Evolutionary conservation across 257 asterid genomes (phyloP), one percentile per base, ranked within the genome.

Genomic region (Marsdenia floribunda): DNA sequence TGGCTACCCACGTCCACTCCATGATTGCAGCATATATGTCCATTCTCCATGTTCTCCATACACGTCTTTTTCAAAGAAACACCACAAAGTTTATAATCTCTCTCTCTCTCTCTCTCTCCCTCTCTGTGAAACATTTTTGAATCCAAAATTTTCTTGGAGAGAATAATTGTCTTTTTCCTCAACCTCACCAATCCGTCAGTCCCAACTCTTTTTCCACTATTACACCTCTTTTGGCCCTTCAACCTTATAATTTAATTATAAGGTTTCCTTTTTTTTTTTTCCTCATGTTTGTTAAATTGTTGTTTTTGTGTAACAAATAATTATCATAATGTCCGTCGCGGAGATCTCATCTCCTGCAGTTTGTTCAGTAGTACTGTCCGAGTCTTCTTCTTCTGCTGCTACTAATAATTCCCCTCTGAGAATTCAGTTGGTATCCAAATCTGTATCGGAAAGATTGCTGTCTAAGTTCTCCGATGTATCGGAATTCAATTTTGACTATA

Each of bases 351-450:
- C 92, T 19, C 78, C 33, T 29, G 33, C 68, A 37, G 50, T 21
- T 55, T 50, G 12, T 29, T 60, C 83, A 58, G 40, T 29, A 58
- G 40, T 29, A 47, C 71, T 0, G 19, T 3, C 74, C 19, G 72
- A 67, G 5, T 54, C 74, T 50, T 44, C 29, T 54, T 6, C 38
- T 60, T 5, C 58, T 18, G 3, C 49, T 5, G 14, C 76, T 58
- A 11, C 8, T 46, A 13, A 46, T 46, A 9, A 49, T 49, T 78
- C 84, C 42, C 68, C 84, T 0, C 72, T 70, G 29, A 87, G 83
- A 80, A 84, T 83, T 73, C 97, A 92, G 71, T 14, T 89, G 73
- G 98, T 93, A 11, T 85, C 97, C 3, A 89, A 85, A 61, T 90
- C 96, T 3, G 89, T 93, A 4, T 90, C 98, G 4, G 90, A 87